Percentiles rank a stretch among this genome's conserved stretches.
Conservation (phyloP, 352 stramenopile genomes). For the Phytophthora ohioensis region DNA sequence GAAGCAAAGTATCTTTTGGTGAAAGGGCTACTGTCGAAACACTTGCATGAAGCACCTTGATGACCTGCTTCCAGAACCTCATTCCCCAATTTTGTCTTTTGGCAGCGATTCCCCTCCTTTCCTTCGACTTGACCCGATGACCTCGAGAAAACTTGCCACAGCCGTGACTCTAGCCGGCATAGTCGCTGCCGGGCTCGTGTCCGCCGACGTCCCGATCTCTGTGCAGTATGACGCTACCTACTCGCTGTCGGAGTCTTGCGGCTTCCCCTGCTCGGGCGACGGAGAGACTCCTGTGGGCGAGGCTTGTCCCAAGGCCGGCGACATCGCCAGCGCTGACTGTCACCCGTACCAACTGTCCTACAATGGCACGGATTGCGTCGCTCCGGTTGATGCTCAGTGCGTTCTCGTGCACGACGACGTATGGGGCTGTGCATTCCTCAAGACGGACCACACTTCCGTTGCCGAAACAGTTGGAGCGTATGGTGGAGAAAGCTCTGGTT, state of each 20-base stretch:
- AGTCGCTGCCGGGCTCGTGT: slow-evolving; percentile 9
- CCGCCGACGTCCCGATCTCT: slow-evolving; percentile 22
- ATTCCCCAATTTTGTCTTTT: slow-evolving; percentile 29
- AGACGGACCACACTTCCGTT: slow-evolving; percentile 17
- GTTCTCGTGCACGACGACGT: slow-evolving; percentile 4
- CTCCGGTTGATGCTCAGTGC: slow-evolving; percentile 28
- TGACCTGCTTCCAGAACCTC: slow-evolving; percentile 1
- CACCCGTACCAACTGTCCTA: slow-evolving; percentile 25
- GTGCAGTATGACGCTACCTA: slow-evolving; percentile 37
- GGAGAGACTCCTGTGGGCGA: slow-evolving; percentile 11
- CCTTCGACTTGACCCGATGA: slow-evolving; percentile 5
- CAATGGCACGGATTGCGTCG: slow-evolving; percentile 28
- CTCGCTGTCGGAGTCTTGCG: slow-evolving; percentile 20
- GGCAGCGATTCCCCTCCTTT: not conserved
- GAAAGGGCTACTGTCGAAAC: too few relatives aligned
- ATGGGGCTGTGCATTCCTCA: slow-evolving; percentile 29
- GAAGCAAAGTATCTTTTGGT: not conserved
- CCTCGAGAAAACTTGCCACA: slow-evolving; percentile 1
- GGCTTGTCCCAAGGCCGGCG: slow-evolving; percentile 26
- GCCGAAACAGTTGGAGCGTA: not conserved
- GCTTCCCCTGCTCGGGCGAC: slow-evolving; percentile 27
- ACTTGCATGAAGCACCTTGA: too few relatives aligned
- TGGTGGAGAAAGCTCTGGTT: not conserved
- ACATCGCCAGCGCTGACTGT: slow-evolving; percentile 33
- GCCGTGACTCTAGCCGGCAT: slow-evolving; percentile 19